Evolutionary conservation across 306 rosid genomes (phyloP), one percentile per base, ranked within the genome.

Genomic region (Heteromeles arbutifolia): DNA sequence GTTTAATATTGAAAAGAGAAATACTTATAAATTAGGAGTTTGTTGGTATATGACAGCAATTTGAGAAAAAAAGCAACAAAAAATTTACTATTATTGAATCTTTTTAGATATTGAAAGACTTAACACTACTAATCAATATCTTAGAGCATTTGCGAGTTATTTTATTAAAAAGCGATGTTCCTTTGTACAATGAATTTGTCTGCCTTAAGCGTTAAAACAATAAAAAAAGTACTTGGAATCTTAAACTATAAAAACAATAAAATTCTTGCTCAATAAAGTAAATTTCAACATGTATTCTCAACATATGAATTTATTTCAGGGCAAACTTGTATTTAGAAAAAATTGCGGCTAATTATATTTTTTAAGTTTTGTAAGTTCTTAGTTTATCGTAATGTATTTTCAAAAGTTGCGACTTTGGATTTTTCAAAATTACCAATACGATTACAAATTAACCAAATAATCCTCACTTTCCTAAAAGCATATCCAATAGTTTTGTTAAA

Each of bases 371-470:
- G 3, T 57, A 57, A 57, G 22, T 57, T 10, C 3, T 58, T 11
- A 3, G 15, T 50, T 0, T 50, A 50, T 2, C 21, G 0, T 48
- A 48, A n/a, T n/a, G n/a, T n/a, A n/a, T n/a, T 2, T 0, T 48
- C 0, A 0, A 5, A 1, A 48, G 21, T 15, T 0, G 8, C 1
- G 6, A 50, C 3, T 0, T 15, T 50, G 4, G 17, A 50, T 15
- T 50, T 15, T 48, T 48, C 17, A 61, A 61, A 26, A 6, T 61
- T 4, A 13, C 9, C 21, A 61, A 26, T 61, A 48, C 21, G 2
- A 48, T 15, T 15, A 48, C 54, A 15, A 48, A 48, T 15, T 14
- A 48, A 48, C 21, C 8, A 48, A 48, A 48, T 48, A 48, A 48
- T 6, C 8, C 54, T 48, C 54, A 48, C 54, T 34, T 34, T 34